Evolutionary conservation across 2,329 filamentous ascomycete species (phyloP).

Genomic region (Aotearoamyces nothofagi): DNA sequence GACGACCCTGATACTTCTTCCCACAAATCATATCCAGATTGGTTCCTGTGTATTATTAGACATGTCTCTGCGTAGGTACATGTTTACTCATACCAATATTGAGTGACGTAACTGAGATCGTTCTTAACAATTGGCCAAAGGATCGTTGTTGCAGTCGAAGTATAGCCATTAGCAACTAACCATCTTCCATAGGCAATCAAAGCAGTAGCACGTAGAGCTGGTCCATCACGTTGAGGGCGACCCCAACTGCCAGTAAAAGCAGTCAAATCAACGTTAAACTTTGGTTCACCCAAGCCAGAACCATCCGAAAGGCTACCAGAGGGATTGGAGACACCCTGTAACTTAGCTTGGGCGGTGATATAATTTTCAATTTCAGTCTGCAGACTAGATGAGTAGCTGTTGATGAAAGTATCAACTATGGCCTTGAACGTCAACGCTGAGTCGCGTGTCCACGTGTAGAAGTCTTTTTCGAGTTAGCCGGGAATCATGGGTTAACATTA

Average conservation of each 20-base stretch:
- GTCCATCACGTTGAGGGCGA: conserved; percentile 66
- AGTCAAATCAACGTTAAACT: conserved; percentile 50
- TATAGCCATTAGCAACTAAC: conserved; percentile 47
- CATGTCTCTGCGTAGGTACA: neutral
- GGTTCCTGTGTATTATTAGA: conserved; percentile 20
- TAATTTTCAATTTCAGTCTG: conserved; percentile 47
- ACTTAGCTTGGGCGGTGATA: conserved; percentile 44
- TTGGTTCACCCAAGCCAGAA: conserved; percentile 52
- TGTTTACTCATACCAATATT: conserved; percentile 41
- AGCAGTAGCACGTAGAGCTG: conserved; percentile 59
- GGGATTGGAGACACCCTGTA: conserved; percentile 44
- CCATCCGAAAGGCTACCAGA: conserved; percentile 24
- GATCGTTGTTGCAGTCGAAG: conserved; percentile 28
- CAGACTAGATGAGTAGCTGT: conserved; percentile 31
- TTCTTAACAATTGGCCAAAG: conserved; percentile 63
- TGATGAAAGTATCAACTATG: conserved; percentile 48
- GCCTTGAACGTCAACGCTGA: conserved; percentile 55
- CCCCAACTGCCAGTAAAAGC: conserved; percentile 57
- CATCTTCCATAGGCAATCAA: conserved; percentile 60
- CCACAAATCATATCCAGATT: conserved; percentile 61
- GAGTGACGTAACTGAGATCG: conserved; percentile 59
- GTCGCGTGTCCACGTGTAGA: conserved; percentile 67
- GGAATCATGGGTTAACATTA: too few relatives aligned
- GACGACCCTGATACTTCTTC: conserved; percentile 65
- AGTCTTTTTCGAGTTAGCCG: too few relatives aligned